A percentile compares a stretch with the other conserved stretches of the same genome.
phyloP scores from a whole-genome alignment of 2,329 filamentous ascomycete genomes.

The Lojkania enalia region DNA sequence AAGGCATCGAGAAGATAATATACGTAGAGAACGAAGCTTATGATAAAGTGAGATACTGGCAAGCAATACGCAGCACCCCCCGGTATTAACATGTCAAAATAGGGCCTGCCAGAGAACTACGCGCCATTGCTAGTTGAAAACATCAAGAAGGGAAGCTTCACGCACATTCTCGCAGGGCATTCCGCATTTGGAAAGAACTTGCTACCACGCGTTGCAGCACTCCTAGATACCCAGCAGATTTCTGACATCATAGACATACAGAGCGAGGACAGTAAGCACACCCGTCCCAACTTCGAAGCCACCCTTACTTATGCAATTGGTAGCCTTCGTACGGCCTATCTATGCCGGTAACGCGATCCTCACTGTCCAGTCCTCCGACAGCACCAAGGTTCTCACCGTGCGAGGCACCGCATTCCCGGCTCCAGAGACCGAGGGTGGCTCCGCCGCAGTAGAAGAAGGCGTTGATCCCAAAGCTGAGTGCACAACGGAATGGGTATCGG shows the following conservation, averaged over 20 bases:
- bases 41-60: conserved; percentile 68
- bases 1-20: conserved; percentile 89
- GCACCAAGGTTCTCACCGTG: conserved; percentile 86
- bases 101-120: conserved; percentile 88
- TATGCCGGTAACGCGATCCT: conserved; percentile 98
- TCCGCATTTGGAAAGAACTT: conserved; percentile 97
- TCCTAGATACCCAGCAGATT: conserved; percentile 90
- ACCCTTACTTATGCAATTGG: conserved; percentile 6
- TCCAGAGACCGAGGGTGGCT: conserved; percentile 70
- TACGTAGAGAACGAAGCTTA: conserved; percentile 87
- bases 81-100: conserved; percentile 2
- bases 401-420: conserved; percentile 89
- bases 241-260: conserved; percentile 89
- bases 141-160: conserved; percentile 93
- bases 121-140: conserved; percentile 94
- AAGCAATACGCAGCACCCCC: no score
- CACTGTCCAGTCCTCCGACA: conserved; percentile 87
- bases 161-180: conserved; percentile 87
- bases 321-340: conserved; percentile 89
- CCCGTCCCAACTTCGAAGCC: no score
- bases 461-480: conserved; percentile 77
- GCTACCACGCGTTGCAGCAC: conserved; percentile 84
- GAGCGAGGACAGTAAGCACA: conserved; percentile 74
- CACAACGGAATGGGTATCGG: conserved; percentile 85
- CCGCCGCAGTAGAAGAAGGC: conserved; percentile 77